A percentile compares a stretch with the other conserved stretches of the same genome.
Conservation (phyloP, 345 rosid species). For the Bruguiera parviflora region DNA sequence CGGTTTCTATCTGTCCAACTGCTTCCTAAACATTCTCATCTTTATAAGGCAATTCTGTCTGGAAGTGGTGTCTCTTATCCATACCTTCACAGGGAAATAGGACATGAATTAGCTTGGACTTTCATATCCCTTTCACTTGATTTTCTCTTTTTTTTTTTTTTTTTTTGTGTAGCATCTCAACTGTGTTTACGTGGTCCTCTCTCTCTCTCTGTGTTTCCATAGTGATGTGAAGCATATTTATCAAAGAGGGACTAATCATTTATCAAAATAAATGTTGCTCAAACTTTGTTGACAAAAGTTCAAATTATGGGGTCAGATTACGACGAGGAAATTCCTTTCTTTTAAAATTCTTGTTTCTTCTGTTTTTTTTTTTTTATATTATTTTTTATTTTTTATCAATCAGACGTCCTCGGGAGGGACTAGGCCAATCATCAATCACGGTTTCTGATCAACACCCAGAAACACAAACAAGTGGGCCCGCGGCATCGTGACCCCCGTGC, state of each 20-base stretch:
- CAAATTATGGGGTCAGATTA: too few species aligned
- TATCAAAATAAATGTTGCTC: too few species aligned
- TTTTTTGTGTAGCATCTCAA: not conserved
- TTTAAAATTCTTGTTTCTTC: too few species aligned
- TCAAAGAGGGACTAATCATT: too few species aligned
- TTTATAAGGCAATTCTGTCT: conserved; percentile 27
- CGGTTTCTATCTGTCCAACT: conserved; percentile 1
- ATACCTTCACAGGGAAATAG: conserved; percentile 1
- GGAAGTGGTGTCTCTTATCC: conserved; percentile 35
- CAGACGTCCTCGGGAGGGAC: not conserved
- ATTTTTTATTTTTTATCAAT: too few species aligned
- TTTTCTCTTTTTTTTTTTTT: not conserved
- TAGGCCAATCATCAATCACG: not conserved
- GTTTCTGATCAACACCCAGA: not conserved
- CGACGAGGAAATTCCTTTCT: too few species aligned
- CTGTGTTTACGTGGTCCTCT: not conserved
- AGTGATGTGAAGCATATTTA: too few species aligned
- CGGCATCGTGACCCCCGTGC: not conserved
- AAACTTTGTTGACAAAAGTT: too few species aligned
- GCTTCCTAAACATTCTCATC: not conserved
- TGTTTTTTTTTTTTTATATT: too few species aligned
- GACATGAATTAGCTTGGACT: conserved; percentile 14
- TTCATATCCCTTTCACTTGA: conserved; percentile 23
- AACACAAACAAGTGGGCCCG: not conserved
- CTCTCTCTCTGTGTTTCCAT: not conserved